phyloP scores from a whole-genome alignment of 345 rosid species.

The Cochlearia excelsa region DNA sequence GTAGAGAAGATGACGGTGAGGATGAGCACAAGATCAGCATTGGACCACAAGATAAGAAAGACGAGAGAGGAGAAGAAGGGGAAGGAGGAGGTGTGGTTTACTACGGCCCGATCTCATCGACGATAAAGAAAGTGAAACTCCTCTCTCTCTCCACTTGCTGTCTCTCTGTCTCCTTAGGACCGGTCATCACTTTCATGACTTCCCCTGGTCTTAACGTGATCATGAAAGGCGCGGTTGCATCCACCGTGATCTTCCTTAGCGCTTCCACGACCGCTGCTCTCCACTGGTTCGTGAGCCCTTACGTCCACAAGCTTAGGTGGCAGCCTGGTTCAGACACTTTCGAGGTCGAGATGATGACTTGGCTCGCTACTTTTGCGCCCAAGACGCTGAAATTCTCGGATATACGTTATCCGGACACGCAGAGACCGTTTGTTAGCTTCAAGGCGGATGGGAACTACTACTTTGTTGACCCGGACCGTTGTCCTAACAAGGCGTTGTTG shows the following conservation, averaged over 20 bases:
- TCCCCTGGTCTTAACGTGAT: conserved; percentile 73
- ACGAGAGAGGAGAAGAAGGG: conserved; percentile 45
- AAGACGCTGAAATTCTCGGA: conserved; percentile 77
- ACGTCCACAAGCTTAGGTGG: conserved; percentile 87
- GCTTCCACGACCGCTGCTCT: conserved; percentile 75
- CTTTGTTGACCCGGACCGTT: conserved; percentile 72
- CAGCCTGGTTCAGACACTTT: conserved; percentile 86
- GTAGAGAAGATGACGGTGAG: conserved; percentile 47
- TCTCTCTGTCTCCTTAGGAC: conserved; percentile 86
- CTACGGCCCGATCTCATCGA: conserved; percentile 80
- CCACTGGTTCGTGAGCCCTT: conserved; percentile 95
- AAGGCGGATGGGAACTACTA: conserved; percentile 75
- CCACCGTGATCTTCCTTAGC: conserved; percentile 77
- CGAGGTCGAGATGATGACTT: conserved; percentile 92
- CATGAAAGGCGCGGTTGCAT: conserved; percentile 87
- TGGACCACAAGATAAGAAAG: conserved; percentile 54
- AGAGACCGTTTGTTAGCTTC: conserved; percentile 83
- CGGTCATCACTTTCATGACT: conserved; percentile 93
- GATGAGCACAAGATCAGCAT: conserved; percentile 64
- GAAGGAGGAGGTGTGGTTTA: conserved; percentile 52
- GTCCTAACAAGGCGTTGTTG: conserved; percentile 86
- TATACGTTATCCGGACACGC: conserved; percentile 65
- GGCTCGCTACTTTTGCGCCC: conserved; percentile 64
- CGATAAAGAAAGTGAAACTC: conserved; percentile 86
- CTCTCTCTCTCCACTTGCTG: conserved; percentile 97